Base-by-base conservation (phyloP, 2,329 filamentous ascomycete genomes). In the Aureobasidium sp. region DNA sequence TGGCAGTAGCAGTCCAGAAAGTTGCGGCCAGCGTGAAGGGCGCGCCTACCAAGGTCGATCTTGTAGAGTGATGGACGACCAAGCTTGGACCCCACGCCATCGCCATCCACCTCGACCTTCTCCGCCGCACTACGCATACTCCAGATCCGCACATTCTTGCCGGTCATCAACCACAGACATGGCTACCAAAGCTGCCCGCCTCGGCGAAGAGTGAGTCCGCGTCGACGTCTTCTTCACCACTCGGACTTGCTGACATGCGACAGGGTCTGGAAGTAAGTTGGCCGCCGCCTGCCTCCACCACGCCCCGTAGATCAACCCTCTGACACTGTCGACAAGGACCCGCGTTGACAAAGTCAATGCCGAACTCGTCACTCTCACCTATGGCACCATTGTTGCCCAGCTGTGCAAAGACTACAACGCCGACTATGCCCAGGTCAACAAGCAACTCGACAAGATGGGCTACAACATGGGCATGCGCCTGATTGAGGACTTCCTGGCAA, bases 361-460 rank as follows among this genome's bases (percentile, higher is more conserved):
- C 67, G 94, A 99, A 79, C 84, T 99, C 65, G 93, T 99, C 59
- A 97, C 92, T 50, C 84, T 99, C 70, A 99, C 94, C 36, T 99
- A 99, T 75, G 94, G 94, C 72, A 97, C 94, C 27, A 95, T 99
- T 66, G 94, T 99, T 63, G 90, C 92, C 63, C 93, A 97, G 75
- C 82, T 99, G 67, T 97, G 93, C 80, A 93, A 93, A 75, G 94
- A 99, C 79, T 96, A 93, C 74, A 92, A 97, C 69, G 87, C 85
- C 70, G 91, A 97, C 77, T 99, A 99, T 73, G 81, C 85, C 57
- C 92, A 97, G 74, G 93, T 99, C 73, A 99, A 99, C 79, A 92
- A 93, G 75, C 94, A 99, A 75, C 83, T 99, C 48, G 94, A 99
- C 73, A 95, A 93, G 78, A 99, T 99, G 94, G 94, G 94, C 61